Conservation (phyloP, 495 filamentous ascomycete genomes). For the Hyaloscypha finlandica region DNA sequence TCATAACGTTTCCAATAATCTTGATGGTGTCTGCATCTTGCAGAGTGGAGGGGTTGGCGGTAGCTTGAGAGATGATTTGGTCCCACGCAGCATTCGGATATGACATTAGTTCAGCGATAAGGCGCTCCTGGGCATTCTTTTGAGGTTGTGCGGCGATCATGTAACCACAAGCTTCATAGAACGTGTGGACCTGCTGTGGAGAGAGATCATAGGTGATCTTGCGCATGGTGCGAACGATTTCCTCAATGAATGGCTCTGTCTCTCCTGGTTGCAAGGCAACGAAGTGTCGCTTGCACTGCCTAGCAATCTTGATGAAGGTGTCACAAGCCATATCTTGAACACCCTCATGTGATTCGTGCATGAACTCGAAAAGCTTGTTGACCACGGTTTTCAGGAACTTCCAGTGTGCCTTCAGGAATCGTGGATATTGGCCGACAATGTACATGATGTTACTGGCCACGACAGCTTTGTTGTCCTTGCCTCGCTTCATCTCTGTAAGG, state of each 20-base stretch:
- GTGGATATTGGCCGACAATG: slow-evolving; percentile 97
- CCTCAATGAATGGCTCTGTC: slow-evolving; percentile 94
- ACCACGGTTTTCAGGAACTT: slow-evolving; percentile 99
- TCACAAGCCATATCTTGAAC: slow-evolving; percentile 99
- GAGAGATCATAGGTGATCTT: slow-evolving; percentile 94
- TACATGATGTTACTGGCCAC: slow-evolving; percentile 99
- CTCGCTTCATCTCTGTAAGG: slow-evolving; percentile 97
- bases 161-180: slow-evolving; percentile 98
- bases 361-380: slow-evolving; percentile 99
- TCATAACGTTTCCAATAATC: slow-evolving; percentile 99
- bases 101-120: slow-evolving; percentile 90
- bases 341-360: slow-evolving; percentile 99
- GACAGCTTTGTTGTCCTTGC: slow-evolving; percentile 99
- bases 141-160: slow-evolving; percentile 99
- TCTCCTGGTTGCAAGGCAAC: slow-evolving; percentile 95
- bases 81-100: slow-evolving; percentile 96
- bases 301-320: slow-evolving; percentile 99
- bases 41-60: slow-evolving; percentile 75
- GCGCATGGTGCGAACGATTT: slow-evolving; percentile 92
- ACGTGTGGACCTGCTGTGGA: slow-evolving; percentile 96
- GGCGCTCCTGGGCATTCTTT: slow-evolving; percentile 82
- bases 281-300: slow-evolving; percentile 96
- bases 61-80: slow-evolving; percentile 82
- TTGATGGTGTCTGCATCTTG: slow-evolving; percentile 95
- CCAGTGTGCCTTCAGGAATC: slow-evolving; percentile 98